Evolutionary conservation across 495 filamentous ascomycete species (phyloP).

Genomic region (Penicillium argentinense): DNA sequence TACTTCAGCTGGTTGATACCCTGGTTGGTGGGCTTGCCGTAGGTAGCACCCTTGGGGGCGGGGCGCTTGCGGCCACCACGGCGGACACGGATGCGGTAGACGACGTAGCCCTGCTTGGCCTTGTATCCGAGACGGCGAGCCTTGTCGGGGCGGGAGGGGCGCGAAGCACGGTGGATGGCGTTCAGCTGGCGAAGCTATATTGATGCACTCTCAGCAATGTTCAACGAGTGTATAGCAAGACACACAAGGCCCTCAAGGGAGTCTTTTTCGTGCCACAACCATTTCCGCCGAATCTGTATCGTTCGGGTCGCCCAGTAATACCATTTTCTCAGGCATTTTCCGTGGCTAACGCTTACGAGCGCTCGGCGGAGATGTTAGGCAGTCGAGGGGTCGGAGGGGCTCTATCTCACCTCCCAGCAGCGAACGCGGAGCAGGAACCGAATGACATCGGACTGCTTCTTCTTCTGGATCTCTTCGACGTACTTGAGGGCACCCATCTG

Average conservation of each 20-base stretch:
- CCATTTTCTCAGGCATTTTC: slow-evolving; percentile 36
- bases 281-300: slow-evolving; percentile 42
- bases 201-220: slow-evolving; percentile 99
- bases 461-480: slow-evolving; percentile 99
- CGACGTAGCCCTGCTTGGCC: slow-evolving; percentile 99
- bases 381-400: slow-evolving; percentile 46
- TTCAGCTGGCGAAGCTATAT: slow-evolving; percentile 99
- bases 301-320: slow-evolving; percentile 40
- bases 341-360: slow-evolving; percentile 45
- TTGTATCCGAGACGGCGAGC: slow-evolving; percentile 99
- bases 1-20: slow-evolving; percentile 99
- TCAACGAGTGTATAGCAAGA: slow-evolving; percentile 99
- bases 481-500: slow-evolving; percentile 96
- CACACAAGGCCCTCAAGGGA: slow-evolving; percentile 37
- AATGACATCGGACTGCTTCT: slow-evolving; percentile 99
- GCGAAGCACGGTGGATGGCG: slow-evolving; percentile 98
- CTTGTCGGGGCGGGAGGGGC: slow-evolving; percentile 98
- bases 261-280: slow-evolving; percentile 46
- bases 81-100: slow-evolving; percentile 98
- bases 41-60: slow-evolving; percentile 96
- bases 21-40: slow-evolving; percentile 99
- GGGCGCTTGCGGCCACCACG: slow-evolving; percentile 97
- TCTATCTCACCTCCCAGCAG: slow-evolving; percentile 98
- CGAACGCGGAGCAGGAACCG: slow-evolving; percentile 99
- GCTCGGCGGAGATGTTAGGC: slow-evolving; percentile 50